Evolutionary conservation across 2,329 filamentous ascomycete species (phyloP), one percentile per base, ranked within the genome.

Genomic region (Mycogone perniciosa): DNA sequence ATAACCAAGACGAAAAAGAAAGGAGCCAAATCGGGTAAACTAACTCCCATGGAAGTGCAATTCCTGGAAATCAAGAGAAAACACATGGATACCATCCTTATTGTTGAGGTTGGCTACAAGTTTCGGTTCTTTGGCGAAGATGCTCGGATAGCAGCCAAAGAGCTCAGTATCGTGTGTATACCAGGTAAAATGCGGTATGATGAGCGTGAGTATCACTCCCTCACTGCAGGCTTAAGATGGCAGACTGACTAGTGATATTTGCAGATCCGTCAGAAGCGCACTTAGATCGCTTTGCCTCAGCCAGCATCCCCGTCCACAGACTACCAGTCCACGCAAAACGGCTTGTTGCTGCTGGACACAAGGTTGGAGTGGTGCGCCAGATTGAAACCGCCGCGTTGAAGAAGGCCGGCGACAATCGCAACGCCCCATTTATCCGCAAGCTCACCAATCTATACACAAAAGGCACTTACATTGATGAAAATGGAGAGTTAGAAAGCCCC

Each of bases 401-500:
- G 67, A 95, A 95, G 56, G 93, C 84, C 1, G 92, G 93, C 41
- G 90, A 96, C 65, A 99, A 97, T 67, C 83, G 89, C 52, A 96
- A 96, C 63, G 81, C 90, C 0, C 91, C 93, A 0, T 99, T 99
- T 60, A 81, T 89, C 35, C 84, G 93, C 34, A 93, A 95, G 61
- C 82, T 99, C 61, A 97, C 93, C 11, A 96, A 95, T 63, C 77
- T 99, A 6, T 99, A 99, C 70, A 99, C 93, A 7, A 99, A 97
- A 67, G 93, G 91, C 40, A 99, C 93, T 2, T 99, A 97, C 60
- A 86, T 99, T 51, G 93, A 97, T 63, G 93, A 99, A 65, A 79
- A 88, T 7, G 92, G 93, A 55, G 89, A 89, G 29, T 69, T 96
- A 5, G 86, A 88, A 47, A 71, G 73, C 49, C 53, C 55, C 13